Evolutionary conservation across 805 yeast genomes (phyloP), one percentile per base, ranked within the genome.

Genomic region (Schwanniomyces vanrijiae): DNA sequence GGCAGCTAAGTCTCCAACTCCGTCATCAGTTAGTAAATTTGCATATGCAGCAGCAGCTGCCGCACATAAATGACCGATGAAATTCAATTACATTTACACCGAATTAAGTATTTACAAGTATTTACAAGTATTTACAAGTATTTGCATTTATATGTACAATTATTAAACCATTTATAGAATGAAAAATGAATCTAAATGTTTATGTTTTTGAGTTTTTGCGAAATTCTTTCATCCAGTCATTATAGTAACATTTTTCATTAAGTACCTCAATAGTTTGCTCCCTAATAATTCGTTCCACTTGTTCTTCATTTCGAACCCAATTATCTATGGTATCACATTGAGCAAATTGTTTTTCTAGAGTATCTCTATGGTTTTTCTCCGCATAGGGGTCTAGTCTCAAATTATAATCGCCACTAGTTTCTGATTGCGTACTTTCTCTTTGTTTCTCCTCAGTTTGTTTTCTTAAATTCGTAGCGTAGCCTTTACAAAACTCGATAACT

Each of bases 1-100:
- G 22, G 10, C 25, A 16, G 9, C 29, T 14, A 37, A 31, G 14
- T 29, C 25, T 14, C 42, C 22, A 22, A 20, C 28, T 20, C 43
- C 21, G 31, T n/a, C 34, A 49, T 35, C 54, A 11, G 48, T 53
- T 21, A 67, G 59, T 46, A 66, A 63, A 37, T 71, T 73, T 64
- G 78, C 78, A 51, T 69, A 68, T 43, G 77, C 77, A 8, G 78
- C 78, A 3, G 77, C 77, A 4, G 76, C 77, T 2, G 77, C 77
- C 6, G 77, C 69, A 31, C 69, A 66, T 49, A 65, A 56, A 48
- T 59, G 50, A 42, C 24, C 13, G 13, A 7, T 19, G 14, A 18
- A 14, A 8, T 7, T 14, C 19, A 31, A 14, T 11, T 31, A 18
- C 18, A 8, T 31, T 31, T 7, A 37, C 39, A 37, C n/a, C 18